Evolutionary conservation across 192 early-diverging fungal genomes (phyloP), one percentile per base, ranked within the genome.

Genomic region (Coemansia sp.): DNA sequence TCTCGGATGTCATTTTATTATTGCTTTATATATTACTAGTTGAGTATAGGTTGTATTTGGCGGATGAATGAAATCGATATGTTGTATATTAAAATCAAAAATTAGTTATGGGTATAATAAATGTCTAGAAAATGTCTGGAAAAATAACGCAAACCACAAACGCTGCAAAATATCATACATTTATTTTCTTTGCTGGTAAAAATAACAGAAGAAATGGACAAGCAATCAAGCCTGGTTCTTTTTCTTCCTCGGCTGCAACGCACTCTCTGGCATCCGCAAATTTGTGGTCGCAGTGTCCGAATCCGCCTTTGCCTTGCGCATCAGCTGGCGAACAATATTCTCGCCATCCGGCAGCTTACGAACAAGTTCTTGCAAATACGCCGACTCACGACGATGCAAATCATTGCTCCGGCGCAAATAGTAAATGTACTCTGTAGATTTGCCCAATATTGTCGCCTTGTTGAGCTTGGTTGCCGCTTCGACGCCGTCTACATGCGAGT

Each of bases 391-490:
- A 8, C 64, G 69, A 7, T 70, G 59, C 64, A 60, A 60, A 48
- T 83, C 75, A 53, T 75, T 76, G 57, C 31, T 64, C 5, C 73
- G 50, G 14, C 82, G 75, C 50, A 83, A 51, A 50, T 83, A 60
- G 51, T 78, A 83, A 37, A 98, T 95, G 75, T 98, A 96, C 74
- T 98, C 94, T 0, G 94, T 95, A 0, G 93, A 88, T 59, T 95
- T 95, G 28, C 87, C 82, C 59, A 98, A 62, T 46, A 98, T 91
- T 5, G 94, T 96, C 4, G 94, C 95, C 73, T 98, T 98, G 84
- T 98, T 96, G 19, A 94, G 82, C 56, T 94, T 92, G 12, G 85
- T 92, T 0, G 93, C 93, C 5, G 86, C 90, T 1, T 89, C 82
- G 19, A 96, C 89, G 23, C 94, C 94, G 57, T 96, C 94, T 14